Evolutionary conservation across 306 rosid genomes (phyloP), one percentile per base, ranked within the genome.

Genomic region (Corylus americana): DNA sequence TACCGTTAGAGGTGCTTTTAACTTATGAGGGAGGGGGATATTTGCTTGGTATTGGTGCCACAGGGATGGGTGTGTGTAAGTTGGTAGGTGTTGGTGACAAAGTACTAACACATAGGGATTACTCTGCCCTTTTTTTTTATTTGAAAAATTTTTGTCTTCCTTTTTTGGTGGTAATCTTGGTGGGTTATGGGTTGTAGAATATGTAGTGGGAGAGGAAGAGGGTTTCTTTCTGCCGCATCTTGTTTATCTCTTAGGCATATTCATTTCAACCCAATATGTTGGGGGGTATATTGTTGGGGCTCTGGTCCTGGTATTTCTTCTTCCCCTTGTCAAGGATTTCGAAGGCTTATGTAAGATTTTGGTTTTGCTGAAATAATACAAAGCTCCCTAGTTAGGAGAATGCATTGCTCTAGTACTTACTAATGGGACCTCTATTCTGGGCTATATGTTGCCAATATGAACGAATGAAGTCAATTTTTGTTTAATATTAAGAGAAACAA

Each of bases 81-180:
- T 73, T 79, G 70, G 88, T 85, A 84, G 89, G 89, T 77, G 75
- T 77, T 81, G 85, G 86, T 77, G 83, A 82, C 50, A 79, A 76
- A 76, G 77, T 78, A 79, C 90, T 89, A 89, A 91, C 96, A 80
- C 80, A 78, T 70, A 85, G 90, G 87, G 84, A 84, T 86, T 83
- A 83, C 75, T 74, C 77, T 63, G 85, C 70, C 79, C 2, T 31
- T 27, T 85, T 76, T 71, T 55, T 22, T 75, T 74, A 27, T 85
- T 76, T 67, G 68, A 48, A 80, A 83, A 63, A 16, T 81, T 78
- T 82, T 74, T 55, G 84, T 81, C 64, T 67, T 31, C 74, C 70
- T 76, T 71, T 80, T 75, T 67, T 64, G 87, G 84, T 72, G 78
- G 85, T 78, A 78, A 80, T 75, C 77, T 76, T 64, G 85, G 89